phyloP scores from a whole-genome alignment of 2,329 filamentous ascomycete genomes.

The Lasiodiplodia citricola region DNA sequence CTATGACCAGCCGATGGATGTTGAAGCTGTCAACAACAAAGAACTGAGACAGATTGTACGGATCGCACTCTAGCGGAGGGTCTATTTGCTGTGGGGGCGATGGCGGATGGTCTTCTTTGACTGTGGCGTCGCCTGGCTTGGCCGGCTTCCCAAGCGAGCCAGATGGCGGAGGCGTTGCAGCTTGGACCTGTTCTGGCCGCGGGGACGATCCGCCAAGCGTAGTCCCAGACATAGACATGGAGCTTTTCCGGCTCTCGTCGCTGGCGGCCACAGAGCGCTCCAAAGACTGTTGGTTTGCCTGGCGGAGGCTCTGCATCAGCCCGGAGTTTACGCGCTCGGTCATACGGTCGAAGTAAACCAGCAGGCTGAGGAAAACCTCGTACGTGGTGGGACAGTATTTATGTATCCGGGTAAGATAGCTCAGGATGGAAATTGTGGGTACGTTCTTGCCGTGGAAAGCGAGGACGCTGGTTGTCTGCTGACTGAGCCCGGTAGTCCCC shows the following conservation, averaged over 20 bases:
- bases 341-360: slow-evolving; percentile 99
- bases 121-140: slow-evolving; percentile 32
- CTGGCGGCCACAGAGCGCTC: slow-evolving; percentile 47
- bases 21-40: slow-evolving; percentile 99
- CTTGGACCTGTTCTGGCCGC: slow-evolving; percentile 45
- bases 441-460: slow-evolving; percentile 99
- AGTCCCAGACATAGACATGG: slow-evolving; percentile 35
- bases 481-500: slow-evolving; percentile 62
- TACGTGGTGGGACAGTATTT: slow-evolving; percentile 99
- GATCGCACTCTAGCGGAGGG: slow-evolving; percentile 48
- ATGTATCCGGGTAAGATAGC: slow-evolving; percentile 94
- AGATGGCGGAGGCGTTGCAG: slow-evolving; percentile 55
- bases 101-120: slow-evolving; percentile 39
- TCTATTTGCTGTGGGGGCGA: slow-evolving; percentile 45
- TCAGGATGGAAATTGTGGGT: slow-evolving; percentile 93
- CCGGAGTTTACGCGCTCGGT: slow-evolving; percentile 90
- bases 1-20: slow-evolving; percentile 94
- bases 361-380: slow-evolving; percentile 91
- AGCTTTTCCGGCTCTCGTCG: slow-evolving; percentile 55
- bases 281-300: slow-evolving; percentile 56
- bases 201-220: slow-evolving; percentile 35
- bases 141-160: slow-evolving; percentile 52
- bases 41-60: slow-evolving; percentile 66
- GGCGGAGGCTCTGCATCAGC: slow-evolving; percentile 68
- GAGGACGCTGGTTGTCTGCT: slow-evolving; percentile 75